phyloP scores from a whole-genome alignment of 768 basidiomycete species.

The Dentipellis fragilis region DNA sequence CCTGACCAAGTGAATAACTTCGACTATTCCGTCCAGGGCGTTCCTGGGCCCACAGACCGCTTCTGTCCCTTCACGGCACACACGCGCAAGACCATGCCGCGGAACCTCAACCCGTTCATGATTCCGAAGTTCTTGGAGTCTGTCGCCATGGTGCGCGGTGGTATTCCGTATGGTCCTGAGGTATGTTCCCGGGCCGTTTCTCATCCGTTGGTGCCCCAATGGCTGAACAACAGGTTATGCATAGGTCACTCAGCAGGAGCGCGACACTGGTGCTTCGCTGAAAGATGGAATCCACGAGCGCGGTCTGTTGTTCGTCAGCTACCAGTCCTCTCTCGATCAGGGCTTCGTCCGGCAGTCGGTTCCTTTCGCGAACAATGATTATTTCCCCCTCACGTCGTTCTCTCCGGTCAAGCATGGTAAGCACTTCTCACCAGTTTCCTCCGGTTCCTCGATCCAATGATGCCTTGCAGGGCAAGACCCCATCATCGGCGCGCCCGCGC shows the following conservation, averaged over 20 bases:
- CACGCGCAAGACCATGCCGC: constrained; percentile 36
- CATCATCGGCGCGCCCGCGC: background rate
- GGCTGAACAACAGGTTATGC: background rate
- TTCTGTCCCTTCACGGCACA: constrained; percentile 38
- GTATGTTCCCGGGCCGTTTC: constrained; percentile 16
- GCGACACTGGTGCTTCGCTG: background rate
- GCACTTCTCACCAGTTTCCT: too few species aligned
- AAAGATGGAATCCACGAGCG: background rate
- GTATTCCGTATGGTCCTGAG: constrained; percentile 27
- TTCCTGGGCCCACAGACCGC: constrained; percentile 3
- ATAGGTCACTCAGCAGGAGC: background rate
- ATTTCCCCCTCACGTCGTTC: background rate
- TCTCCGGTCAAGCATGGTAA: background rate
- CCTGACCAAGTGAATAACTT: constrained; percentile 33
- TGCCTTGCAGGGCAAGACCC: background rate
- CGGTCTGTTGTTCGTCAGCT: constrained; percentile 24
- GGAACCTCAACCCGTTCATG: constrained; percentile 19
- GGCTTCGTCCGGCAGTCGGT: constrained; percentile 25
- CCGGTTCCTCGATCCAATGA: background rate
- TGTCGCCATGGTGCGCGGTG: constrained; percentile 21
- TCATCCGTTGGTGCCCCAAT: background rate
- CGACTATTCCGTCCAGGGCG: constrained; percentile 22
- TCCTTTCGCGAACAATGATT: background rate
- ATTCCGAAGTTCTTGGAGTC: constrained; percentile 14
- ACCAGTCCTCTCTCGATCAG: constrained; percentile 27